Conservation (phyloP, 805 yeast genomes). For the Lipomyces chichibuensis region DNA sequence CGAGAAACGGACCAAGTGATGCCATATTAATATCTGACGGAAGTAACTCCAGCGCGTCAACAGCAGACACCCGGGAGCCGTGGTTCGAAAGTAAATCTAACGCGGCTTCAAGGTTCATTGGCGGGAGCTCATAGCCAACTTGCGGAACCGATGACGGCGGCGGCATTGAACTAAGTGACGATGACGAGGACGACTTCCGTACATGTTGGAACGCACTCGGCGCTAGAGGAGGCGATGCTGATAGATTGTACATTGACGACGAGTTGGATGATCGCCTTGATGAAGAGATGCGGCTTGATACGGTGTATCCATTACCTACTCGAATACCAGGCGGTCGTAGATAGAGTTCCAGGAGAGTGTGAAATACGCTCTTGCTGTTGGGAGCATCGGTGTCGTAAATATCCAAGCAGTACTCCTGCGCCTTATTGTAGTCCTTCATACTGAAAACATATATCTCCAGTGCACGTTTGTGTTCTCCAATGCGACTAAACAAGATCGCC, state of each 20-base stretch:
- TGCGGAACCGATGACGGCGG: constrained; percentile 10
- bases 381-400: constrained; percentile 48
- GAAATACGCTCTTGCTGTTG: constrained; percentile 51
- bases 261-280: constrained; percentile 17
- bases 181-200: not conserved
- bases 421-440: constrained; percentile 58
- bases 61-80: constrained; percentile 54
- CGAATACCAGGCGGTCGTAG: constrained; percentile 36
- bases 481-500: constrained; percentile 59
- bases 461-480: constrained; percentile 65
- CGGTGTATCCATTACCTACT: not conserved
- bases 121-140: constrained; percentile 11
- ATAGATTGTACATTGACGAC: not conserved
- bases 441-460: constrained; percentile 63
- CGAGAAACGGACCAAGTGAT: constrained; percentile 51
- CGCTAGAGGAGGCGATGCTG: not conserved
- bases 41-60: constrained; percentile 52
- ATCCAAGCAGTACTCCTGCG: constrained; percentile 62
- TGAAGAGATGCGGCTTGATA: not conserved
- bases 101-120: constrained; percentile 47
- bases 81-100: constrained; percentile 50
- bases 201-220: not conserved
- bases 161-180: constrained; percentile 3
- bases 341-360: constrained; percentile 53
- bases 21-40: constrained; percentile 56